Percentiles rank a stretch among this genome's conserved stretches.
Evolutionary conservation across 139 green algal species (phyloP).

Genomic region (Micractinium sp.): DNA sequence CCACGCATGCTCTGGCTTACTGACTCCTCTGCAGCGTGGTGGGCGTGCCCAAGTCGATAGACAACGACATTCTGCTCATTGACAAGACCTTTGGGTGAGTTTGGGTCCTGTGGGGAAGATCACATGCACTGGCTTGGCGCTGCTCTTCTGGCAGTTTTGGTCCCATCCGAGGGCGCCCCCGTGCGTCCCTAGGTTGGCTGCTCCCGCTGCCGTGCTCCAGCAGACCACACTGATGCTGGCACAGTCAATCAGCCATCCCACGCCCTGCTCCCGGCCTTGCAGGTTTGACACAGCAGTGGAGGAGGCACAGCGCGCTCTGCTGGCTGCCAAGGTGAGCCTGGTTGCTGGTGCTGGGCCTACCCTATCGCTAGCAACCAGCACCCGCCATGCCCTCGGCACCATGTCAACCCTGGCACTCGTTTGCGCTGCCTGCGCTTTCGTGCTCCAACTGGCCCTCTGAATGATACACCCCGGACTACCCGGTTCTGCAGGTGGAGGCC

Average conservation of each 20-base stretch:
- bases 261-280: conserved; percentile 55
- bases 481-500: conserved; percentile 73
- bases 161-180: no score
- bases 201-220: background rate
- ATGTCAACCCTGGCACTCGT: no score
- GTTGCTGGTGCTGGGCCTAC: background rate
- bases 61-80: conserved; percentile 96
- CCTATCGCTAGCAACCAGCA: no score
- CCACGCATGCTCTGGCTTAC: background rate
- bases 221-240: background rate
- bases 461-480: no score
- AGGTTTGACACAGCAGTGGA: conserved; percentile 90
- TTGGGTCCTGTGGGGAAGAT: conserved; percentile 12
- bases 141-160: no score
- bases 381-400: no score
- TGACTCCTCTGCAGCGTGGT: conserved; percentile 78
- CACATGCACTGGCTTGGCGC: no score
- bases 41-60: conserved; percentile 98
- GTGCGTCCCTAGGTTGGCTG: no score
- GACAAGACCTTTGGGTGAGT: conserved; percentile 61
- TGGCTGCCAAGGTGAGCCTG: conserved; percentile 38
- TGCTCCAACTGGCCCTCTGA: no score
- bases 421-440: no score
- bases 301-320: conserved; percentile 71
- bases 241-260: conserved; percentile 32